These are phyloP conservation scores for Codiaeum variegatum DNA, from an alignment of 441 rosid genomes.

Conservation along the genomic window DNA sequence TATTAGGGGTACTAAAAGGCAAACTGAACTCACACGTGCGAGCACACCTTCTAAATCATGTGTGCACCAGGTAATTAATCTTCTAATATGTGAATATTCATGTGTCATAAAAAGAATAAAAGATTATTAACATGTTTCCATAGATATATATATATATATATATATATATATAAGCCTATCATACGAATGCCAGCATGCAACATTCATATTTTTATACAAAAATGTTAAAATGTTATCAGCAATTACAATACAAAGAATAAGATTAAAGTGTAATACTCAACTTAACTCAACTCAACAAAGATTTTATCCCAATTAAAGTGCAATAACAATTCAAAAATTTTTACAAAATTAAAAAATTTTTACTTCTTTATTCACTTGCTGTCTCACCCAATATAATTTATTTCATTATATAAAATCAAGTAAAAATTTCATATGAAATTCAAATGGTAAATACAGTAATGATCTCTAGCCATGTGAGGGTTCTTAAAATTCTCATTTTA, in stretches of 20 bases:
- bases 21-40: not conserved
- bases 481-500: too few relatives aligned
- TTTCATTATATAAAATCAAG: too few relatives aligned
- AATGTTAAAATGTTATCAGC: not conserved
- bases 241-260: not conserved
- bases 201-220: not conserved
- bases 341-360: not conserved
- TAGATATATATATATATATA: too few relatives aligned
- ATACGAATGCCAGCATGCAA: not conserved
- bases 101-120: not conserved
- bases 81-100: not conserved
- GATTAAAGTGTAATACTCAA: not conserved
- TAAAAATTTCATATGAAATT: too few relatives aligned
- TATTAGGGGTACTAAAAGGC: not conserved
- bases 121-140: too few relatives aligned
- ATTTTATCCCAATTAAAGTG: too few relatives aligned
- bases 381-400: too few relatives aligned
- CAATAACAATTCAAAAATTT: not conserved
- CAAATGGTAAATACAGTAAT: too few relatives aligned
- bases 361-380: too few relatives aligned
- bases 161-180: too few relatives aligned
- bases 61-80: not conserved
- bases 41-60: not conserved
- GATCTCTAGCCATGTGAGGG: too few relatives aligned
- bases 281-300: too few relatives aligned